Evolutionary conservation across 805 yeast species (phyloP).

Genomic region (Jamesozyma rosinii): DNA sequence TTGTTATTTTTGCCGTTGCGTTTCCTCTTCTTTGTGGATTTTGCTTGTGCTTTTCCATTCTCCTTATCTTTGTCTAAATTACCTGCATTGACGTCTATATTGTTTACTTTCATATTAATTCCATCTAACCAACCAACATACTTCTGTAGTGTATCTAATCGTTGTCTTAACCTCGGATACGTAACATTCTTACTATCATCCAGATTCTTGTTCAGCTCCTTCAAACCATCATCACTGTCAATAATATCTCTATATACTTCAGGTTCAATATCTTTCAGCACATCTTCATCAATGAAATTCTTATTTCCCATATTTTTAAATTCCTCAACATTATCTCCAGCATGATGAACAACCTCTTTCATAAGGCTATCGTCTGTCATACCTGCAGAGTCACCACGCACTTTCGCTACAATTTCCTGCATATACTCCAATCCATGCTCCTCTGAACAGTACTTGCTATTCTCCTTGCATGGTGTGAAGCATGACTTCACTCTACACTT

Average conservation of each 20-base stretch:
- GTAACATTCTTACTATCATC: constrained; percentile 10
- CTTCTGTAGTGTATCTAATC: constrained; percentile 9
- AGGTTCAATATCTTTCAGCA: constrained; percentile 8
- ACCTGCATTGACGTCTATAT: background rate
- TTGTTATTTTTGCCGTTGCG: constrained; percentile 9
- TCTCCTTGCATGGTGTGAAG: constrained; percentile 25
- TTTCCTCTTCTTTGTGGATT: constrained; percentile 5
- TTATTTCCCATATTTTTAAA: constrained; percentile 18
- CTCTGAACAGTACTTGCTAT: constrained; percentile 63
- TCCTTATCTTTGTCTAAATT: background rate
- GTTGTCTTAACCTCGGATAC: constrained; percentile 9
- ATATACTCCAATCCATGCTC: constrained; percentile 50
- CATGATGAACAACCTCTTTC: constrained; percentile 9
- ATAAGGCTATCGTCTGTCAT: constrained; percentile 3
- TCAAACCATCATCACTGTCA: constrained; percentile 12
- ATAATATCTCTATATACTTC: constrained; percentile 14
- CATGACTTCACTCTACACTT: constrained; percentile 62
- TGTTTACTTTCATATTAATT: constrained; percentile 14
- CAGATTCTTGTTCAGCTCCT: constrained; percentile 10
- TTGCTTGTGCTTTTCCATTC: background rate
- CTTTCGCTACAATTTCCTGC: constrained; percentile 5
- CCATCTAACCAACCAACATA: constrained; percentile 29
- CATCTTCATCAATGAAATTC: constrained; percentile 14
- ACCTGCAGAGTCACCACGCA: background rate
- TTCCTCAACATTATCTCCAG: constrained; percentile 4